These are phyloP conservation scores for Trametes meyenii DNA, from an alignment of 768 basidiomycete species.

Conservation along the genomic window DNA sequence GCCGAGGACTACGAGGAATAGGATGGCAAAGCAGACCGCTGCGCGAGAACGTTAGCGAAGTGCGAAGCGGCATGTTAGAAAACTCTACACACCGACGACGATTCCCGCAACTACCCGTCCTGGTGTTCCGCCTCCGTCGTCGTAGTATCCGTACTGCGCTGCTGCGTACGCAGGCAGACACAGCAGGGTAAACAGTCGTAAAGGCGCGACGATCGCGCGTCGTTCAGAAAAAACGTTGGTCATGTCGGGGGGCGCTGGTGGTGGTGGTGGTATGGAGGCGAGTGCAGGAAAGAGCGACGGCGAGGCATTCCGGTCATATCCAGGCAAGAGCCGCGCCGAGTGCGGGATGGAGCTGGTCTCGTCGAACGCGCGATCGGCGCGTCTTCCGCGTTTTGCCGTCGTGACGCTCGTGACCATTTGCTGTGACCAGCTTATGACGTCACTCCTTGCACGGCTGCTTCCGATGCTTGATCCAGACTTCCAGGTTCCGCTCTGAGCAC, in stretches of 20 bases:
- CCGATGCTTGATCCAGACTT: neutral
- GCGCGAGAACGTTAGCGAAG: neutral
- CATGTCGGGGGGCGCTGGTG: neutral
- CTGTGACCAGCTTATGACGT: neutral
- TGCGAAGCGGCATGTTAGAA: fast-evolving
- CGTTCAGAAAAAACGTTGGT: neutral
- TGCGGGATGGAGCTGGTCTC: slow-evolving; percentile 3
- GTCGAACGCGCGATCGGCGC: neutral
- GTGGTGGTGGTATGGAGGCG: slow-evolving; percentile 1
- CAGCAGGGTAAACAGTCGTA: neutral
- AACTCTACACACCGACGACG: slow-evolving; percentile 11
- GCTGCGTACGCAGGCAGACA: slow-evolving; percentile 4
- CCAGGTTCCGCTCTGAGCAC: neutral
- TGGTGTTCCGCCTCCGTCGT: slow-evolving; percentile 7
- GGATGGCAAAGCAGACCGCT: slow-evolving; percentile 16
- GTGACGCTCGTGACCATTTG: neutral
- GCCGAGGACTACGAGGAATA: slow-evolving; percentile 10
- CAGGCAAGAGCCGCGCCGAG: slow-evolving; percentile 4
- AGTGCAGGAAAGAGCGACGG: neutral
- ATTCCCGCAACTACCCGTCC: slow-evolving; percentile 17
- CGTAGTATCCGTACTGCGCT: slow-evolving; percentile 9
- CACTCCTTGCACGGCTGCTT: neutral
- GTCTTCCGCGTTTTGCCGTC: neutral
- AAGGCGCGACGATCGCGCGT: neutral
- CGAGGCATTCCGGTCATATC: neutral